Evolutionary conservation across 2,329 filamentous ascomycete genomes (phyloP).

Genomic region (Clonostachys rosea): DNA sequence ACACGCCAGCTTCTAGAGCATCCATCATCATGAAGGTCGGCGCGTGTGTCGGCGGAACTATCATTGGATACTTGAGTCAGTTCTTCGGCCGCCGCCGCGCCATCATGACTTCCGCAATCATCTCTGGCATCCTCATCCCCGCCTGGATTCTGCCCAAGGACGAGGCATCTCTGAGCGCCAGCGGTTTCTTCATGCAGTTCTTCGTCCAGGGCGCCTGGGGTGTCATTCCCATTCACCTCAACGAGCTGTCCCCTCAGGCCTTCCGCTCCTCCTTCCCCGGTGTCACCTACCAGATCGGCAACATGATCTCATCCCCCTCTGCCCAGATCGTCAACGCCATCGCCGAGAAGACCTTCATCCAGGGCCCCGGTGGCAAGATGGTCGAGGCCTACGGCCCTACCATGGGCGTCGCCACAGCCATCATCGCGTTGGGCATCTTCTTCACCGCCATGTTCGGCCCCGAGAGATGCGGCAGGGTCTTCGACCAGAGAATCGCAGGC

Average conservation of each 20-base stretch:
- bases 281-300: conserved; percentile 69
- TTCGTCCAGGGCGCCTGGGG: conserved; percentile 64
- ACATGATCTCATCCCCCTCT: conserved; percentile 68
- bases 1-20: conserved; percentile 61
- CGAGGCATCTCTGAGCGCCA: conserved; percentile 54
- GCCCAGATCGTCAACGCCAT: conserved; percentile 76
- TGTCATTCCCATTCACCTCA: conserved; percentile 68
- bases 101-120: conserved; percentile 56
- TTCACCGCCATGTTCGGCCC: conserved; percentile 66
- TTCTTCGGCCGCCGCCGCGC: conserved; percentile 68
- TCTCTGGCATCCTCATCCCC: conserved; percentile 60
- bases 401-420: conserved; percentile 74
- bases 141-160: conserved; percentile 65
- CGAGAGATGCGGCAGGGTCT: conserved; percentile 67
- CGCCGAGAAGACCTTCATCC: conserved; percentile 56
- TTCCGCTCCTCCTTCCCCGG: conserved; percentile 70
- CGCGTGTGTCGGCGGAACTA: conserved; percentile 68
- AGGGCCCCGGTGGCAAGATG: conserved; percentile 40
- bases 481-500: conserved; percentile 52
- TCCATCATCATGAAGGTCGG: conserved; percentile 80
- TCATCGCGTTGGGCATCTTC: conserved; percentile 67
- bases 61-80: conserved; percentile 71
- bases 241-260: conserved; percentile 66
- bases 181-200: conserved; percentile 67
- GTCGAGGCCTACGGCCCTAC: conserved; percentile 69